Evolutionary conservation across 148 eudicot genomes (phyloP), one percentile per base, ranked within the genome.

Genomic region (Agrostemma githago): DNA sequence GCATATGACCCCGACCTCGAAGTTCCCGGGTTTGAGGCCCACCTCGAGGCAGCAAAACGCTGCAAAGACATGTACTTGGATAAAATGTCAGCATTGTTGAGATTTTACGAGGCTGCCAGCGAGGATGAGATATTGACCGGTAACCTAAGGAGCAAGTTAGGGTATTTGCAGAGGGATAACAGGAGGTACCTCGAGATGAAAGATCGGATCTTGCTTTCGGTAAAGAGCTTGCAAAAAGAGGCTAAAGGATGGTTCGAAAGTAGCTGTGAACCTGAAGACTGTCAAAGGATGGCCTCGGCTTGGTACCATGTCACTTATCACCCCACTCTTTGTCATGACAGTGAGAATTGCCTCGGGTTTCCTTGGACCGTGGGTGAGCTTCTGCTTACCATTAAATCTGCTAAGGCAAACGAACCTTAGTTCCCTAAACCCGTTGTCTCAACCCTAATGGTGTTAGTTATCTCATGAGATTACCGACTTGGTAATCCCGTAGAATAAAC

Each of bases 301-400:
- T 94, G 98, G 98, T 94, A 94, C 78, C 82, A 89, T 67, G 93
- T 94, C 11, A 84, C 97, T 37, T 94, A 94, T 72, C 93, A 92
- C 73, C 89, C 90, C 3, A 75, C 79, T 57, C 83, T 87, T 41
- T 84, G 82, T 41, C 72, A 84, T 21, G 92, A 79, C 76, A 86
- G 96, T 51, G 66, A 48, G 20, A 83, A 87, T 57, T 95, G 96
- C 80, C 72, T 95, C 71, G 85, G 98, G 12, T 95, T 95, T 78
- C 98, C 98, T 0, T 95, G 98, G 98, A 85, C 86, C 46, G 79
- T 89, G 7, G 96, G 93, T 38, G 89, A 90, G 66, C 66, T 86
- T 19, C 82, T 95, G 86, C 79, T 95, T 69, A 73, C 74, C 15
- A 82, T 91, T 4, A 92, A 94, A 86, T 68, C 86, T 37, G 77